These are phyloP conservation scores for Knufia petricola DNA, from an alignment of 2,329 filamentous ascomycete species.

Conservation along the genomic window DNA sequence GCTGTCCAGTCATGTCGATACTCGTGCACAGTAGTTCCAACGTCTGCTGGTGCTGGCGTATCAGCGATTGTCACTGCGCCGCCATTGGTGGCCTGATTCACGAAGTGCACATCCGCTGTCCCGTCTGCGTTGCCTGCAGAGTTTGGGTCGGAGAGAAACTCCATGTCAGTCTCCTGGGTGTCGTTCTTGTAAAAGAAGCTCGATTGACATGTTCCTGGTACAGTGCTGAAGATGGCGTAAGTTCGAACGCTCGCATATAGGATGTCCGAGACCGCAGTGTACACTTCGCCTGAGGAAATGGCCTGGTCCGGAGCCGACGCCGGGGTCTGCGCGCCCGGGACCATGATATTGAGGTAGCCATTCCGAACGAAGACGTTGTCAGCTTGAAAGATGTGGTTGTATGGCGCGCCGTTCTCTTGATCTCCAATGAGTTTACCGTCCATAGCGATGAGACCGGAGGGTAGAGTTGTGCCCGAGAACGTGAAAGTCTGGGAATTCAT, in stretches of 20 bases:
- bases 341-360: constrained; percentile 15
- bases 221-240: constrained; percentile 18
- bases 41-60: constrained; percentile 12
- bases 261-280: constrained; percentile 15
- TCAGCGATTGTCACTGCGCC: constrained; percentile 11
- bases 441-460: constrained; percentile 17
- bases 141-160: constrained; percentile 19
- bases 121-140: constrained; percentile 14
- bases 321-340: constrained; percentile 17
- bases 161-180: constrained; percentile 20
- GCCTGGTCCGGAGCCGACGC: constrained; percentile 7
- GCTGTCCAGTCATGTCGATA: constrained; percentile 20
- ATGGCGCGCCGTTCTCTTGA: constrained; percentile 9
- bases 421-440: constrained; percentile 7
- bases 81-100: constrained; percentile 17
- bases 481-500: constrained; percentile 14
- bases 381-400: constrained; percentile 14
- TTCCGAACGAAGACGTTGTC: constrained; percentile 15
- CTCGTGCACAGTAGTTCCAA: constrained; percentile 15
- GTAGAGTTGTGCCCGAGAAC: constrained; percentile 13
- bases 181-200: constrained; percentile 20
- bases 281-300: constrained; percentile 16
- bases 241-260: constrained; percentile 21
- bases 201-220: constrained; percentile 19
- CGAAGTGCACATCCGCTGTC: constrained; percentile 16